Evolutionary conservation across 352 stramenopile genomes (phyloP).

Genomic region (Thalassiosira mediterranea): DNA sequence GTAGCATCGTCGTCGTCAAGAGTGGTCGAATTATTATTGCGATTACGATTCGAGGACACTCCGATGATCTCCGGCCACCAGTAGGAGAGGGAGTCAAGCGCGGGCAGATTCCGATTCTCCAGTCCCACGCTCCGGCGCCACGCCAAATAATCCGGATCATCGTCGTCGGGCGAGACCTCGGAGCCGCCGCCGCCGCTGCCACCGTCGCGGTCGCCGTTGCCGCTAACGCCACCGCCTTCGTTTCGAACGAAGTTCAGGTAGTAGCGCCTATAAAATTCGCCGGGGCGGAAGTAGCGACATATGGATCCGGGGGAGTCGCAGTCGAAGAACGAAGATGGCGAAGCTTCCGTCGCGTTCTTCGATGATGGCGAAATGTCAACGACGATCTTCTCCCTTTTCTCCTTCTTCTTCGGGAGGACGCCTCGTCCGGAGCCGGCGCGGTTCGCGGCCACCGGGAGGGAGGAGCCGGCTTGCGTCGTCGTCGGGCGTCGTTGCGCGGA

Average conservation of each 20-base stretch:
- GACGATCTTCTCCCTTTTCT: no score
- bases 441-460: no score
- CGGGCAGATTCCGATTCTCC: slow-evolving; percentile 22
- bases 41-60: not conserved
- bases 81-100: slow-evolving; percentile 22
- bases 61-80: not conserved
- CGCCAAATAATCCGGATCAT: not conserved
- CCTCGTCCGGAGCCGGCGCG: no score
- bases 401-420: no score
- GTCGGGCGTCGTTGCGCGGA: no score
- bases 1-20: slow-evolving; percentile 2
- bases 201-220: not conserved
- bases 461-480: no score
- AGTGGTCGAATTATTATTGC: not conserved
- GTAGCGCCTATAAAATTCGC: slow-evolving; percentile 28
- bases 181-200: not conserved
- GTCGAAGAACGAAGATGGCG: slow-evolving; percentile 39
- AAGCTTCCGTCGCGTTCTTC: no score
- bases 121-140: slow-evolving; percentile 13
- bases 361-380: no score
- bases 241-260: not conserved
- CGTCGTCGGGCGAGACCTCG: not conserved
- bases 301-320: not conserved
- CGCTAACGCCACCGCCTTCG: not conserved
- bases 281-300: slow-evolving; percentile 17